These are phyloP conservation scores for Talaromyces liani DNA, from an alignment of 495 filamentous ascomycete species.

Conservation along the genomic window DNA sequence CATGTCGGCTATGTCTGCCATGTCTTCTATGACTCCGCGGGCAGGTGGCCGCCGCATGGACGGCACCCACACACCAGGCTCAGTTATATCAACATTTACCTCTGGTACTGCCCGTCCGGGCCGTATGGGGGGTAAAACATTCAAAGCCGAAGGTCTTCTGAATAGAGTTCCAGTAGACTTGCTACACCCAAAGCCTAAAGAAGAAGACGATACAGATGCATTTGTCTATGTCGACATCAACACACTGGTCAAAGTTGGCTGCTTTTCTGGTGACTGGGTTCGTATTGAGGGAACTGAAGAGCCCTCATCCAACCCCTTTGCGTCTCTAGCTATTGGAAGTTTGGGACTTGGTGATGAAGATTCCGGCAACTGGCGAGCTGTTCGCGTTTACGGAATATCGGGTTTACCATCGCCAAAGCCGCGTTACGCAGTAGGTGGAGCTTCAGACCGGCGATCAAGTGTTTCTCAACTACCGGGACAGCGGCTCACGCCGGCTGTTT, in stretches of 20 bases:
- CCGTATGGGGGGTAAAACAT: conserved; percentile 53
- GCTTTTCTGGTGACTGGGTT: conserved; percentile 98
- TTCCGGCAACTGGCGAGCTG: conserved; percentile 62
- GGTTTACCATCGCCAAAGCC: conserved; percentile 48
- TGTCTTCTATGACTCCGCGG: conserved; percentile 64
- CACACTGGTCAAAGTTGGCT: conserved; percentile 78
- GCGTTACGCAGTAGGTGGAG: conserved; percentile 44
- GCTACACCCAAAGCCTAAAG: conserved; percentile 72
- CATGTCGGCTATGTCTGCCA: conserved; percentile 61
- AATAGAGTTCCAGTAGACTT: conserved; percentile 66
- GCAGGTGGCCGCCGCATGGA: conserved; percentile 54
- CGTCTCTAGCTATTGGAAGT: conserved; percentile 42
- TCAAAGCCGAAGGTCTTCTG: conserved; percentile 73
- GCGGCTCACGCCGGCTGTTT: conserved; percentile 51
- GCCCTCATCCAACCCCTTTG: conserved; percentile 47
- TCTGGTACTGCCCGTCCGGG: conserved; percentile 66
- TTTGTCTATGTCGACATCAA: conserved; percentile 83
- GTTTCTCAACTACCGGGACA: conserved; percentile 38
- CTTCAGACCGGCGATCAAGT: conserved; percentile 41
- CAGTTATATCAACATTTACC: conserved; percentile 78
- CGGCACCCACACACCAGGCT: conserved; percentile 69
- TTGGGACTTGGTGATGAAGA: conserved; percentile 37
- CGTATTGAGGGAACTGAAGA: conserved; percentile 66
- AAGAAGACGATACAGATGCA: conserved; percentile 82
- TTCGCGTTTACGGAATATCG: conserved; percentile 79